Percentiles rank a stretch among this genome's conserved stretches.
phyloP scores from a whole-genome alignment of 352 stramenopile species.

The Globisporangium okanoganense region DNA sequence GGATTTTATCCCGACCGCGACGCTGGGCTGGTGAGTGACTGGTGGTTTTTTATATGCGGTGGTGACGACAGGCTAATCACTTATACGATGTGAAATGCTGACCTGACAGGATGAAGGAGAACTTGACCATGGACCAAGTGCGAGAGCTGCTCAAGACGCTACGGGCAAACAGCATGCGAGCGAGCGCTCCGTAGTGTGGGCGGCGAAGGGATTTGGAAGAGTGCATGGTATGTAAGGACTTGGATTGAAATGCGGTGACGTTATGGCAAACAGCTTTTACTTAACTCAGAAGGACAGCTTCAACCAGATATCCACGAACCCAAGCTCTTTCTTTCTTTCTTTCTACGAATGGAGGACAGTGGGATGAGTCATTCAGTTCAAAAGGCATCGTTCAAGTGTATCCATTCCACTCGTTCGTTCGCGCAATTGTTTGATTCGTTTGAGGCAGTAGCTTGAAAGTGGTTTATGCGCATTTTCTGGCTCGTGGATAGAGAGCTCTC shows the following conservation, averaged over 20 bases:
- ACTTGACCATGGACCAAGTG: constrained; percentile 38
- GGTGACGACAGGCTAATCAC: background rate
- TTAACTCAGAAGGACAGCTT: background rate
- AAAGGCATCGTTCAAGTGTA: background rate
- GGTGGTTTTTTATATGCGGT: background rate
- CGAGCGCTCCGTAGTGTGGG: background rate
- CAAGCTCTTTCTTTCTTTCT: background rate
- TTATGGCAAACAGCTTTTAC: too few relatives aligned
- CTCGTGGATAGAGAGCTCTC: background rate
- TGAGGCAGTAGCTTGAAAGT: too few relatives aligned
- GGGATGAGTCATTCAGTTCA: background rate
- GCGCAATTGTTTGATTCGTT: background rate
- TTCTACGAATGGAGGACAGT: background rate
- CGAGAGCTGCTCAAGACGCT: constrained; percentile 18
- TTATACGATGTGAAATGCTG: background rate
- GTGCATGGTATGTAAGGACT: too few relatives aligned
- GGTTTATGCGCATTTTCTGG: too few relatives aligned
- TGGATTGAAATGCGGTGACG: too few relatives aligned
- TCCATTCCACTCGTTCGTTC: background rate
- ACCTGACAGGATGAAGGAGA: constrained; percentile 53
- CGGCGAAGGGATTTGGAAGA: too few relatives aligned
- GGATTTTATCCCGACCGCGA: constrained; percentile 93
- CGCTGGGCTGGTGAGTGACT: constrained; percentile 77
- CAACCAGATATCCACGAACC: background rate
- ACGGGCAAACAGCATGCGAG: background rate